Evolutionary conservation across 257 asterid species (phyloP).

Genomic region (Cinchona pubescens): DNA sequence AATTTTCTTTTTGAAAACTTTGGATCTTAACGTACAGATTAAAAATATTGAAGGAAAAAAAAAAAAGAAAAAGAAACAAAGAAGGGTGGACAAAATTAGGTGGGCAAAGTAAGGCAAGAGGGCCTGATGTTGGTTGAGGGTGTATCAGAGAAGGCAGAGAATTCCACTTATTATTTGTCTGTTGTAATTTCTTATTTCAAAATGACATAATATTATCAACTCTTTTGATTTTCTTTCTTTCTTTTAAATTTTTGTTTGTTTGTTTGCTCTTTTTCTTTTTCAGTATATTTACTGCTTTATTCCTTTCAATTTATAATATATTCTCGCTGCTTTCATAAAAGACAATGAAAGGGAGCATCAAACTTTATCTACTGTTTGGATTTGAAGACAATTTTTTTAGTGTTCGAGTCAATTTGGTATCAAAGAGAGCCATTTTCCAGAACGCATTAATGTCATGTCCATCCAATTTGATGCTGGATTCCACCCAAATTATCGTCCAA

Average conservation of each 20-base stretch:
- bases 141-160: conserved; percentile 26
- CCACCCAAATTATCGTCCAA: neutral
- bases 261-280: conserved; percentile 37
- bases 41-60: neutral
- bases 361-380: conserved; percentile 33
- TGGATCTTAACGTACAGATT: conserved; percentile 8
- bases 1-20: too few species aligned
- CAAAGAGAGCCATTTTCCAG: conserved; percentile 4
- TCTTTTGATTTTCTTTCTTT: conserved; percentile 29
- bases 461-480: neutral
- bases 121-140: conserved; percentile 5
- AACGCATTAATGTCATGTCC: neutral
- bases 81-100: conserved; percentile 23
- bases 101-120: conserved; percentile 17
- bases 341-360: conserved; percentile 36
- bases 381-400: conserved; percentile 41
- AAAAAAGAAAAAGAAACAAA: neutral
- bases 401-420: conserved; percentile 31
- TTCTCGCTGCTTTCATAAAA: conserved; percentile 28
- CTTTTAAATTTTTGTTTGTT: conserved; percentile 30
- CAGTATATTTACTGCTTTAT: conserved; percentile 45
- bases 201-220: conserved; percentile 16
- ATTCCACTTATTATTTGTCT: conserved; percentile 44
- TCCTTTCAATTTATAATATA: conserved; percentile 37
- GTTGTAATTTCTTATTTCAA: conserved; percentile 20